Evolutionary conservation across 108 stramenopile species (phyloP), one percentile per base, ranked within the genome.

Genomic region (Fragilaria crotonensis): DNA sequence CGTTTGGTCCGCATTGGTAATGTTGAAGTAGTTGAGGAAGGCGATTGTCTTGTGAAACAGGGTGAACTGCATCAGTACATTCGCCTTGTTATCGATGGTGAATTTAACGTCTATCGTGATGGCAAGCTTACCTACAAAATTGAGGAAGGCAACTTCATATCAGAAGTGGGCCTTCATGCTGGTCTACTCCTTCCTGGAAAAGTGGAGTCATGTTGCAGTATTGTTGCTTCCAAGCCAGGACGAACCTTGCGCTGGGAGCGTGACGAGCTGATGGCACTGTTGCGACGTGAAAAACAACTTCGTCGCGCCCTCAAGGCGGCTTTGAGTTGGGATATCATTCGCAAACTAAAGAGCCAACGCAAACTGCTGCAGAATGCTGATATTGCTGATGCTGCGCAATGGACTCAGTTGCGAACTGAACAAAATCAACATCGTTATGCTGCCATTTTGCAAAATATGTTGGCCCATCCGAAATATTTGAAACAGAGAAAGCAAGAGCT

Each of bases 271-370:
- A 69, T 87, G 36, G 64, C 79, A 44, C 56, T 92, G 21, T 45
- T 88, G 46, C 70, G 78, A 25, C 19, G 61, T 20, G 71, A 85
- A 56, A 72, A 73, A 29, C 32, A 50, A 52, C 54, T 89, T 25
- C 70, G 69, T 22, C 76, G 74, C 7, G 62, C 87, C 7, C 45
- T 93, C 45, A 82, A 87, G 70, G 78, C 85, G 0, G 73, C 71
- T 25, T 54, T 93, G 45, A 75, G 70, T 55, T 93, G 87, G 87
- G 91, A 93, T 65, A 85, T 93, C 67, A 84, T 93, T 0, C 83
- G 84, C 32, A 93, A 93, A 59, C 63, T 93, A 14, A 93, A 93
- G 61, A 57, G 54, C 0, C 91, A 93, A 64, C 65, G 91, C 33
- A 57, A 57, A 19, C 53, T 85, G 60, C 50, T 87, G n/a, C 55